Evolutionary conservation across 2,329 filamentous ascomycete genomes (phyloP).

Genomic region (Microdochium trichocladiopsis): DNA sequence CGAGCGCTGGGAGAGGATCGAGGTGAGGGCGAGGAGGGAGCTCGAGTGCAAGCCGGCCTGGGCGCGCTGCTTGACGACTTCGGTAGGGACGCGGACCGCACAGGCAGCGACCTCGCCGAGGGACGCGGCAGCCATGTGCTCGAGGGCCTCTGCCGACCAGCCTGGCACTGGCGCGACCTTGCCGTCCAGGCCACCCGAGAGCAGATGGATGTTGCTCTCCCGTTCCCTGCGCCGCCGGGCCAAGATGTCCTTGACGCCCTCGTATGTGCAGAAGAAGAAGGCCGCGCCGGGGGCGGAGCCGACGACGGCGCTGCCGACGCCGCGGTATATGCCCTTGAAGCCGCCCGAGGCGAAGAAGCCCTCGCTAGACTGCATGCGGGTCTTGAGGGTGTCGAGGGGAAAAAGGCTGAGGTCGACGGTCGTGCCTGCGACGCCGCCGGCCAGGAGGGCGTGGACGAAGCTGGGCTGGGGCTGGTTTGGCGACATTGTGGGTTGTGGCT

Average conservation of each 20-base stretch:
- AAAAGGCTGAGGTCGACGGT: constrained; percentile 96
- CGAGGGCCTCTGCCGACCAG: constrained; percentile 25
- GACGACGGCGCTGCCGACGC: constrained; percentile 81
- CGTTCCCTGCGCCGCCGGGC: constrained; percentile 17
- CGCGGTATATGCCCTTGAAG: constrained; percentile 87
- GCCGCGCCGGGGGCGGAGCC: constrained; percentile 91
- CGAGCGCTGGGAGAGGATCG: constrained; percentile 53
- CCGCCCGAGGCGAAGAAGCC: constrained; percentile 80
- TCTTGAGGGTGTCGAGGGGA: constrained; percentile 98
- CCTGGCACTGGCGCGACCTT: constrained; percentile 1
- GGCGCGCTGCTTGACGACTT: constrained; percentile 94
- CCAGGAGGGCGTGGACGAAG: constrained; percentile 60
- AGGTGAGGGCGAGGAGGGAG: constrained; percentile 57
- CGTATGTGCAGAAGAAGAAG: constrained; percentile 96
- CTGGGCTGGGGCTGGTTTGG: constrained; percentile 21
- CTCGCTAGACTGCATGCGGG: constrained; percentile 77
- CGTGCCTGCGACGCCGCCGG: constrained; percentile 86
- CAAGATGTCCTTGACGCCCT: constrained; percentile 59
- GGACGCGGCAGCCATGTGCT: constrained; percentile 80
- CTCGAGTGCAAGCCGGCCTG: constrained; percentile 79
- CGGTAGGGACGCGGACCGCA: constrained; percentile 85
- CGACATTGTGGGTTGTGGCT: constrained; percentile 4
- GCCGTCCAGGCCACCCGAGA: constrained; percentile 5
- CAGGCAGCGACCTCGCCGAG: constrained; percentile 89
- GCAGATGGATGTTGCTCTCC: constrained; percentile 5